Evolutionary conservation across 768 basidiomycete genomes (phyloP), one percentile per base, ranked within the genome.

Genomic region (Rickenella mellea): DNA sequence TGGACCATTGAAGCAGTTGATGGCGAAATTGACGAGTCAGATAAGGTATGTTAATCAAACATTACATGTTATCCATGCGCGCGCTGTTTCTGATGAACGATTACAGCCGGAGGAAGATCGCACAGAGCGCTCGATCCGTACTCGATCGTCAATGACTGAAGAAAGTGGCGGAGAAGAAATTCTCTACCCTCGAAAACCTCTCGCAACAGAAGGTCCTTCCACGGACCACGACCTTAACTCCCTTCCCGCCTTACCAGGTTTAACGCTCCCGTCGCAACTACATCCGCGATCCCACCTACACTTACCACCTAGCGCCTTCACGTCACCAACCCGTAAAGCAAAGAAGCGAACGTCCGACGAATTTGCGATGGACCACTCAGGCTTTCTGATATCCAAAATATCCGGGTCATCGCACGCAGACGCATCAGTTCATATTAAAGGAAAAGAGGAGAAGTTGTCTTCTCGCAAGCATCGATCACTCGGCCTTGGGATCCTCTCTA

Each of bases 81-180:
- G n/a, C 29, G 6, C 9, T 4, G 10, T 24, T 19, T 29, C 40
- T 31, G 4, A 10, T 22, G 27, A 40, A 10, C 2, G n/a, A 10
- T 2, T 36, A 29, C 51, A 80, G 74, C 58, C 58, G 37, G 52
- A 61, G 26, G 70, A 75, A 38, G 49, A 71, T 29, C 58, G 65
- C 6, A 54, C 70, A 30, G 56, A 69, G 26, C 74, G 73, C 6
- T 58, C 73, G 9, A 60, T 84, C 41, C 76, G 82, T 33, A 55
- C 65, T 33, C 71, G 72, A 25, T 76, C 75, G 43, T 90, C 86
- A 1, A 70, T 76, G 45, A 74, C 83, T 6, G 82, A 85, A 49
- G 88, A 90, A 60, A 90, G 87, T 53, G 88, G 88, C 4, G 87
- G 88, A 30, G 88, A 91, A 60, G 88, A 91, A 60, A 90, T 91